These are phyloP conservation scores for Crocinoboletus sp. DNA, from an alignment of 1,284 basidiomycete genomes.

Conservation along the genomic window DNA sequence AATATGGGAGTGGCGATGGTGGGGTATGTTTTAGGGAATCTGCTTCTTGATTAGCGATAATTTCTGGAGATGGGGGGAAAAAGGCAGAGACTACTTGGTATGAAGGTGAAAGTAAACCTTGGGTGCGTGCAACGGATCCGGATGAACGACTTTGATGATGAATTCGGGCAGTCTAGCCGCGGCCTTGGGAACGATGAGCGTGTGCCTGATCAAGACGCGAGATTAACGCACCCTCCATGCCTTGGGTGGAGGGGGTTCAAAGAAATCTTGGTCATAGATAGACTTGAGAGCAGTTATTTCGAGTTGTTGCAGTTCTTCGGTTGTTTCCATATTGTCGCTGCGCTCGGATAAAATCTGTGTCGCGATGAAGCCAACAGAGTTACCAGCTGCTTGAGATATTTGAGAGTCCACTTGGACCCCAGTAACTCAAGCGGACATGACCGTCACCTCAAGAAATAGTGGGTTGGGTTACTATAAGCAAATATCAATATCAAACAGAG, in stretches of 20 bases:
- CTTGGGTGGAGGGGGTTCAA: conserved; percentile 65
- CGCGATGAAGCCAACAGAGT: conserved; percentile 17
- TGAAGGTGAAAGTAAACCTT: conserved; percentile 62
- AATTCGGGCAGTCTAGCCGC: conserved; percentile 68
- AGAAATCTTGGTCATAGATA: conserved; percentile 72
- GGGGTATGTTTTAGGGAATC: conserved; percentile 77
- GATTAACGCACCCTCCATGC: conserved; percentile 68
- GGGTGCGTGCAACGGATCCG: conserved; percentile 46
- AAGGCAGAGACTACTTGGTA: conserved; percentile 49
- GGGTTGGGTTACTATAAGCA: conserved; percentile 6
- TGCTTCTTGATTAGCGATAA: conserved; percentile 25
- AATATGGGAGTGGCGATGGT: conserved; percentile 61
- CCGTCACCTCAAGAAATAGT: conserved; percentile 14
- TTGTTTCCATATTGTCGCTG: conserved; percentile 54
- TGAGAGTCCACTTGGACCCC: conserved; percentile 63
- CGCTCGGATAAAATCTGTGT: conserved; percentile 2
- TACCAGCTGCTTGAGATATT: conserved; percentile 40
- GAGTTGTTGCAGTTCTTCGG: conserved; percentile 64
- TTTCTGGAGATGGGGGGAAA: not conserved
- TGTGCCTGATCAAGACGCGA: conserved; percentile 7
- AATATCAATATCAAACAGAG: conserved; percentile 5
- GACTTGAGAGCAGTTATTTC: conserved; percentile 75
- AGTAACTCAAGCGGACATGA: conserved; percentile 69
- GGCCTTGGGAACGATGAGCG: conserved; percentile 39
- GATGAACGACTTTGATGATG: conserved; percentile 63